Conservation (phyloP, 2,329 filamentous ascomycete species). For the Huntiella bhutanensis region DNA sequence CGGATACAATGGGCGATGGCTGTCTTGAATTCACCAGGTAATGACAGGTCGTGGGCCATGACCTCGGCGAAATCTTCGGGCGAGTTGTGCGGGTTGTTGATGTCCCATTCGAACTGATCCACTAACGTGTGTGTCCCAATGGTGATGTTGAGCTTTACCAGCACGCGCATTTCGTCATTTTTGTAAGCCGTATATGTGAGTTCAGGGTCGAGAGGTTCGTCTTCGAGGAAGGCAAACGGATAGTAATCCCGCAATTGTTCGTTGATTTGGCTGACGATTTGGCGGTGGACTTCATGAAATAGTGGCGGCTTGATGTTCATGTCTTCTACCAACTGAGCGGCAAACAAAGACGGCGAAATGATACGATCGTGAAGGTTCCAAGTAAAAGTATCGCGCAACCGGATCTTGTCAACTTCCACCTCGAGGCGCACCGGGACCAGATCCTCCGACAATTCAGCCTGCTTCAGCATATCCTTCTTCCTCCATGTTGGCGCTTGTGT, state of each 20-base stretch:
- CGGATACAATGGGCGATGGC: constrained; percentile 96
- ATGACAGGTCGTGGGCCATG: constrained; percentile 76
- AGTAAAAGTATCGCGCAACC: constrained; percentile 90
- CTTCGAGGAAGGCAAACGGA: constrained; percentile 74
- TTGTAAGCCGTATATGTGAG: constrained; percentile 88
- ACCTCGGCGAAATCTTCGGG: constrained; percentile 83
- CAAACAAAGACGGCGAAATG: constrained; percentile 62
- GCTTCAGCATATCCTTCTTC: constrained; percentile 62
- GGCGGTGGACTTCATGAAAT: constrained; percentile 38
- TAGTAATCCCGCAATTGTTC: constrained; percentile 90
- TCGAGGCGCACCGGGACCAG: constrained; percentile 81
- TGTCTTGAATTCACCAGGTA: constrained; percentile 90
- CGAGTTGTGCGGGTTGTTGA: constrained; percentile 85
- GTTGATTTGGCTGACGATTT: constrained; percentile 49
- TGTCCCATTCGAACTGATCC: constrained; percentile 98
- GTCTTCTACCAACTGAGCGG: constrained; percentile 79
- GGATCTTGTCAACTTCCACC: constrained; percentile 88
- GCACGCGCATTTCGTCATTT: constrained; percentile 94
- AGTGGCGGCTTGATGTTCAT: constrained; percentile 59
- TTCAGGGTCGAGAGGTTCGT: constrained; percentile 76
- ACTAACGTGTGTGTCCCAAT: constrained; percentile 87
- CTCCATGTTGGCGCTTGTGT: constrained; percentile 54
- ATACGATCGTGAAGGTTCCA: constrained; percentile 94
- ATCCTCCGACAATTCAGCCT: constrained; percentile 82
- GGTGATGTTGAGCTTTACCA: constrained; percentile 93